phyloP scores from a whole-genome alignment of 768 basidiomycete genomes.

The Amanita thiersii region DNA sequence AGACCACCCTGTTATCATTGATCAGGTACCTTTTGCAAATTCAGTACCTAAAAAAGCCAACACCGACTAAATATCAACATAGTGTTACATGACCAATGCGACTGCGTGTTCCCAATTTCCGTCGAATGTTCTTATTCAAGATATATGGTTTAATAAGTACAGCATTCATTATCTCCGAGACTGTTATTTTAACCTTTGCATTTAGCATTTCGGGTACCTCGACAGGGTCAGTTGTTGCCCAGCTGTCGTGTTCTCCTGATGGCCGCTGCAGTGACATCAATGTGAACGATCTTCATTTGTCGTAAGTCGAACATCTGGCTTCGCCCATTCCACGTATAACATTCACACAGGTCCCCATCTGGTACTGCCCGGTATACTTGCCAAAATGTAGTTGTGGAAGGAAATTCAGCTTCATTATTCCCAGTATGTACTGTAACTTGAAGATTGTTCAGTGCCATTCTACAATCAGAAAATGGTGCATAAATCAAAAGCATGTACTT shows the following conservation, averaged over 20 bases:
- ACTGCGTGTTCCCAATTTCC: conserved; percentile 45
- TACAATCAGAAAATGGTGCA: no score
- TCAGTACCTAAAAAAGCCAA: neutral
- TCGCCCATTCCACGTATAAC: neutral
- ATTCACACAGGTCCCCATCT: conserved; percentile 23
- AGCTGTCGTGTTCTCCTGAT: conserved; percentile 48
- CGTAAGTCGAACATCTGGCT: conserved; percentile 23
- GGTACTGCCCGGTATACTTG: conserved; percentile 42
- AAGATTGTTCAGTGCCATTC: no score
- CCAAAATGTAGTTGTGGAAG: conserved; percentile 42
- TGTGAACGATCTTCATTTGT: conserved; percentile 34
- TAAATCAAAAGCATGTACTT: no score
- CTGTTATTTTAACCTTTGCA: no score
- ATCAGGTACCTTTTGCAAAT: conserved; percentile 28
- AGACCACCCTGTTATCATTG: conserved; percentile 53
- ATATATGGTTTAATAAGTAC: conserved; percentile 48
- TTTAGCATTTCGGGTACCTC: conserved; percentile 53
- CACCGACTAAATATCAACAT: neutral
- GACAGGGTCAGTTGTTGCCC: conserved; percentile 44
- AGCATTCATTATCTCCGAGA: no score
- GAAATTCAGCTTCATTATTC: conserved; percentile 37
- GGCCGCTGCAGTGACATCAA: conserved; percentile 41
- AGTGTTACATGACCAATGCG: conserved; percentile 44
- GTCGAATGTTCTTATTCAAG: conserved; percentile 46
- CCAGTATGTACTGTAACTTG: conserved; percentile 26